A percentile compares a stretch with the other conserved stretches of the same genome.
phyloP scores from a whole-genome alignment of 225 moss, liverwort and hornwort genomes.

The Physcomitrium patens region DNA sequence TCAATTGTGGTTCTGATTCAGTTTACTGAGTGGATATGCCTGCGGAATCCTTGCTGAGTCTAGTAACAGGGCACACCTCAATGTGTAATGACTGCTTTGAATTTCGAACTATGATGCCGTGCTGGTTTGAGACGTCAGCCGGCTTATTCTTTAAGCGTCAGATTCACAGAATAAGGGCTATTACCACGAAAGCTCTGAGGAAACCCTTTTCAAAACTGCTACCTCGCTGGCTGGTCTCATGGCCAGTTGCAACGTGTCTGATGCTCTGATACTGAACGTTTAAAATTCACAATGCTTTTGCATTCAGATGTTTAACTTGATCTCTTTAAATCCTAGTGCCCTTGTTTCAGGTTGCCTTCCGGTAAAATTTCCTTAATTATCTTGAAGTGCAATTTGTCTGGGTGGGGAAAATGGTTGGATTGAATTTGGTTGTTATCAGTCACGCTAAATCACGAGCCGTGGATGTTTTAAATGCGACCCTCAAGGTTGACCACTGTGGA shows the following conservation, averaged over 20 bases:
- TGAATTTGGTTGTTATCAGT: too few relatives aligned
- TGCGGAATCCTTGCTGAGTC: too few relatives aligned
- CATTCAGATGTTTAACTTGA: not conserved
- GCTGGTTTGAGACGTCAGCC: not conserved
- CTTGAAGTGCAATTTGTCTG: too few relatives aligned
- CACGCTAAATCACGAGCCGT: too few relatives aligned
- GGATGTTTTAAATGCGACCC: too few relatives aligned
- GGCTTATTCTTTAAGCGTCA: not conserved
- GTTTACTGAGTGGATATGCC: not conserved
- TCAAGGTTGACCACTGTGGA: too few relatives aligned
- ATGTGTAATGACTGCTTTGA: not conserved
- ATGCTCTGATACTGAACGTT: not conserved
- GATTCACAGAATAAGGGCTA: not conserved
- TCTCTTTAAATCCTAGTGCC: too few relatives aligned
- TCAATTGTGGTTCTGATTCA: not conserved
- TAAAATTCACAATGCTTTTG: not conserved
- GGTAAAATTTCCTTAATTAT: too few relatives aligned
- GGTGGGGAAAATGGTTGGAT: too few relatives aligned
- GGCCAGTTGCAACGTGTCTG: not conserved
- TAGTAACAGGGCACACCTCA: not conserved
- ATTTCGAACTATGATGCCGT: conserved; percentile 9
- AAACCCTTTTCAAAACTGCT: conserved; percentile 5
- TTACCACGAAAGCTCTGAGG: not conserved
- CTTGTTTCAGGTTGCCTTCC: too few relatives aligned
- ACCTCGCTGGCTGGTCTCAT: not conserved